Evolutionary conservation across 2,329 filamentous ascomycete species (phyloP).

Genomic region (Cercospora brassicicola): DNA sequence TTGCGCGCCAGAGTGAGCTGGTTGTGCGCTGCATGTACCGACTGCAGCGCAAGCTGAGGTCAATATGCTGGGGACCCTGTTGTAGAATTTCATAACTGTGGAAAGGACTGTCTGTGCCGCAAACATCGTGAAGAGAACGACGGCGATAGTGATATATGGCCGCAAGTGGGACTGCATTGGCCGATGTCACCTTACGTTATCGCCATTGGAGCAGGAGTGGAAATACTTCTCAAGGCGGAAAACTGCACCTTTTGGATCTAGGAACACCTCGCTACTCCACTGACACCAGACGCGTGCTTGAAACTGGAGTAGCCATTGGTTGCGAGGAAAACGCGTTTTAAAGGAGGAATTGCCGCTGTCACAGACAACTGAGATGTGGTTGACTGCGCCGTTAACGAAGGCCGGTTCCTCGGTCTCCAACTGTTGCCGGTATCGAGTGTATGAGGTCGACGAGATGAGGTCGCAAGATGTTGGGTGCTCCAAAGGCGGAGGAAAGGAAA

Average conservation of each 20-base stretch:
- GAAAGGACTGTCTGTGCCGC: constrained; percentile 32
- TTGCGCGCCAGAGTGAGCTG: neutral
- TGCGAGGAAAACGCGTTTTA: neutral
- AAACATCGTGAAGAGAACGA: constrained; percentile 30
- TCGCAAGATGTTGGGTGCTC: neutral
- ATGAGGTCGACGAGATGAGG: neutral
- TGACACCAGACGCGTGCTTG: neutral
- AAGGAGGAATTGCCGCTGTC: neutral
- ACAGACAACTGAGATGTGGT: neutral
- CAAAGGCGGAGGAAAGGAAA: neutral
- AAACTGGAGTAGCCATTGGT: constrained; percentile 5
- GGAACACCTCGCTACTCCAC: neutral
- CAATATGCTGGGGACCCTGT: constrained; percentile 26
- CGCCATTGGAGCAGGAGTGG: neutral
- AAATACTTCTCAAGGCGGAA: neutral
- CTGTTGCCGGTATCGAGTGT: neutral
- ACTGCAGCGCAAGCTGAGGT: constrained; percentile 16
- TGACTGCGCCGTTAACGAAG: neutral
- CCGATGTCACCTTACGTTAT: constrained; percentile 10
- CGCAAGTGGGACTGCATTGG: constrained; percentile 21
- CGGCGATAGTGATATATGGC: constrained; percentile 30
- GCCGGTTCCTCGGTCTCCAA: neutral
- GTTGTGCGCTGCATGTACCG: constrained; percentile 1
- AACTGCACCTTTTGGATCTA: neutral
- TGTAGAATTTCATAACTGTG: constrained; percentile 35